Evolutionary conservation across 306 rosid genomes (phyloP).

Genomic region (Cyamopsis tetragonoloba): DNA sequence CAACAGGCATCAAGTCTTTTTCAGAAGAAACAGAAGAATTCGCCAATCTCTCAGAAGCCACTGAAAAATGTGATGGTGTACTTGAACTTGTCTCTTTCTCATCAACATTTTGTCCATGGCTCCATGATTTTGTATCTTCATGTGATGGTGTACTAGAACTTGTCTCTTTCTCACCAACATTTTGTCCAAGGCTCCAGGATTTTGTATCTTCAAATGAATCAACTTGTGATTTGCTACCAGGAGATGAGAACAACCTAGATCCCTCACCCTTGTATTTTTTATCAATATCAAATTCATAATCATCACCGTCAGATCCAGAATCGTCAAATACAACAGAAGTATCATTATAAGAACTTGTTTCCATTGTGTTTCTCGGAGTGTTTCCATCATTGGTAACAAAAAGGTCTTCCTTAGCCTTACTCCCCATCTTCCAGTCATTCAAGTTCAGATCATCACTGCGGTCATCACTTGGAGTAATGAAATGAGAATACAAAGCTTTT

Average conservation of each 20-base stretch:
- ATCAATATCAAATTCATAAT: constrained; percentile 35
- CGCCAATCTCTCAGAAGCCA: constrained; percentile 43
- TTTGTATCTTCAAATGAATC: constrained; percentile 35
- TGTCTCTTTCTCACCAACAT: constrained; percentile 34
- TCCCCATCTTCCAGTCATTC: constrained; percentile 17
- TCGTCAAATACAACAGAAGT: constrained; percentile 63
- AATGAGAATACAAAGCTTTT: constrained; percentile 40
- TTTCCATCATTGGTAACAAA: constrained; percentile 45
- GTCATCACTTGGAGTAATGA: constrained; percentile 35
- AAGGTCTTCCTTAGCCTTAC: constrained; percentile 30
- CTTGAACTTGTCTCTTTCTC: constrained; percentile 32
- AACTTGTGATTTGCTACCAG: constrained; percentile 33
- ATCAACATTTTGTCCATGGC: constrained; percentile 35
- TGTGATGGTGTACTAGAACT: constrained; percentile 37
- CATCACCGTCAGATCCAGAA: constrained; percentile 64
- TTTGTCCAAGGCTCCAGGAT: constrained; percentile 44
- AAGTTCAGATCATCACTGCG: constrained; percentile 34
- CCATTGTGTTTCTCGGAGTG: constrained; percentile 21
- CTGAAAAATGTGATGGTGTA: constrained; percentile 40
- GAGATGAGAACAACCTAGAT: constrained; percentile 46
- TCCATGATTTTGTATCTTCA: constrained; percentile 40
- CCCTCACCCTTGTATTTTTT: constrained; percentile 39
- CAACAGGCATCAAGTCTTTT: constrained; percentile 41
- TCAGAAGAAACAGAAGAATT: constrained; percentile 44
- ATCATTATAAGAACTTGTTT: constrained; percentile 38